These are phyloP conservation scores for Pythium brachiatum DNA, from an alignment of 352 stramenopile genomes.

Conservation along the genomic window DNA sequence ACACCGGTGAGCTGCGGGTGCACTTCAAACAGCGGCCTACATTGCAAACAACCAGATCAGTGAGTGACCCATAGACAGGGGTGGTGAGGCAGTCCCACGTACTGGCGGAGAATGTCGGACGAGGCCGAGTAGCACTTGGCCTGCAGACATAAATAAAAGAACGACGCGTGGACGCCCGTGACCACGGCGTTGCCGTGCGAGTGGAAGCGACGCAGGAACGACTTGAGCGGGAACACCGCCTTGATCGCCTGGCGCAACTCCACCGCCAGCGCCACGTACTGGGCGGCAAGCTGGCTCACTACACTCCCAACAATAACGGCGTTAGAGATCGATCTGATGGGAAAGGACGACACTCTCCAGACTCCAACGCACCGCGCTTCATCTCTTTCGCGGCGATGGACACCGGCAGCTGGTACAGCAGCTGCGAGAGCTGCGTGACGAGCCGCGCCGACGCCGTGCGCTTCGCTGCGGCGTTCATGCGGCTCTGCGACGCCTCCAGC, in stretches of 20 bases:
- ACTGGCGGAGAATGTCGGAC: constrained; percentile 68
- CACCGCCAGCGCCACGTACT: constrained; percentile 47
- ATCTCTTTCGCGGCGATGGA: constrained; percentile 56
- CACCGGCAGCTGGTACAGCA: constrained; percentile 50
- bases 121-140: constrained; percentile 79
- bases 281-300: constrained; percentile 55
- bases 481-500: constrained; percentile 39
- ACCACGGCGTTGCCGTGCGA: constrained; percentile 50
- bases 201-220: constrained; percentile 62
- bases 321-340: neutral
- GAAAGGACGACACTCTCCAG: neutral
- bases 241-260: constrained; percentile 57
- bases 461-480: constrained; percentile 22
- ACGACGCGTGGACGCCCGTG: constrained; percentile 64
- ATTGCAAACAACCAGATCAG: constrained; percentile 7
- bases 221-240: constrained; percentile 66
- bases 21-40: constrained; percentile 71
- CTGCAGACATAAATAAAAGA: constrained; percentile 79
- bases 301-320: neutral
- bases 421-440: constrained; percentile 43
- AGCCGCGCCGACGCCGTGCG: constrained; percentile 17
- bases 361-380: constrained; percentile 31
- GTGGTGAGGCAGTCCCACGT: too few species aligned
- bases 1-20: constrained; percentile 55
- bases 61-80: too few species aligned